Conservation (phyloP, 2,329 filamentous ascomycete genomes). For the Penicillium sp. region DNA sequence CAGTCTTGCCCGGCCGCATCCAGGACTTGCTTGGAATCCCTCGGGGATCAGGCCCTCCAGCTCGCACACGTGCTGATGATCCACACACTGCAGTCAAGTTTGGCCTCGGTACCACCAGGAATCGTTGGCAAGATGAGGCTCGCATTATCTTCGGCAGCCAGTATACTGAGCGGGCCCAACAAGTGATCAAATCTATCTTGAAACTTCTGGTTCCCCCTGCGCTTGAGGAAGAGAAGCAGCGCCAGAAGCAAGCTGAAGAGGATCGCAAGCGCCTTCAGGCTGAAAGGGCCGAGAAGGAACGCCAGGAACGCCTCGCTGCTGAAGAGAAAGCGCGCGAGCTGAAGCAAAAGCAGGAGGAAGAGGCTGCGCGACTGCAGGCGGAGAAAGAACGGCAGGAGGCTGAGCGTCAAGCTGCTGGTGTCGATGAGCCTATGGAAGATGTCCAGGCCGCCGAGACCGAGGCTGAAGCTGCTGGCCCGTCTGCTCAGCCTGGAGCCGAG, state of each 20-base stretch:
- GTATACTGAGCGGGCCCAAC: slow-evolving; percentile 65
- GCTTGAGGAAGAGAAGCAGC: slow-evolving; percentile 72
- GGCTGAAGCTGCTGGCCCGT: slow-evolving; percentile 31
- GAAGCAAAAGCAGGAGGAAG: slow-evolving; percentile 63
- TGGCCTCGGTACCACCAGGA: slow-evolving; percentile 63
- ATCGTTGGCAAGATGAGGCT: slow-evolving; percentile 85
- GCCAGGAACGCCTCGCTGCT: slow-evolving; percentile 60
- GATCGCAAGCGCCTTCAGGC: slow-evolving; percentile 58
- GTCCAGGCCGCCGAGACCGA: slow-evolving; percentile 56
- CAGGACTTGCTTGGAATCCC: slow-evolving; percentile 46
- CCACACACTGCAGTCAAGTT: slow-evolving; percentile 72
- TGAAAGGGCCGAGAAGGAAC: slow-evolving; percentile 56
- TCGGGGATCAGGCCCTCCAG: slow-evolving; percentile 25
- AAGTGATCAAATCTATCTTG: slow-evolving; percentile 65
- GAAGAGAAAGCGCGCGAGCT: slow-evolving; percentile 72
- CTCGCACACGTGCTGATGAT: slow-evolving; percentile 43
- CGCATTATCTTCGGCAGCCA: slow-evolving; percentile 73
- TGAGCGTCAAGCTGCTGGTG: slow-evolving; percentile 34
- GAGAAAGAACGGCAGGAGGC: slow-evolving; percentile 60
- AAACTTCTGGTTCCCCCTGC: slow-evolving; percentile 76
- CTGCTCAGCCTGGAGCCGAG: slow-evolving; percentile 44
- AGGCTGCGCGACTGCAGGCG: slow-evolving; percentile 58
- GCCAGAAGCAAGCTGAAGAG: slow-evolving; percentile 58
- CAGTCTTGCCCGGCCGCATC: slow-evolving; percentile 51
- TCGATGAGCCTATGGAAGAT: slow-evolving; percentile 69